Evolutionary conservation across 2,329 filamentous ascomycete genomes (phyloP).

Genomic region (Daldinia sp.): DNA sequence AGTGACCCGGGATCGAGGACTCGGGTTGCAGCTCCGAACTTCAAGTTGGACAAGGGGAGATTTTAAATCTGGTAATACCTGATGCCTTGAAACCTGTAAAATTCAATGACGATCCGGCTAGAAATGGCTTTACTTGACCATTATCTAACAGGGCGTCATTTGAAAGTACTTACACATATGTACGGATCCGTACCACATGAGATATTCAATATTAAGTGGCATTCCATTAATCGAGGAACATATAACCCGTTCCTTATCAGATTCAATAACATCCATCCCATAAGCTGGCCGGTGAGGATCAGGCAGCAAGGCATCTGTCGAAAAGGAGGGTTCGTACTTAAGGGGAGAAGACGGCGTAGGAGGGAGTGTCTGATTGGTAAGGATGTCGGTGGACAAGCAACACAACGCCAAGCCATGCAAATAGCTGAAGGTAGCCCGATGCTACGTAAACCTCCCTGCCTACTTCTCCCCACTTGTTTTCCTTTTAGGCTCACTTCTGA

Average conservation of each 20-base stretch:
- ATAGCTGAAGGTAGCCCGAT: conserved; percentile 37
- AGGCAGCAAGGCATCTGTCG: conserved; percentile 34
- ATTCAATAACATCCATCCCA: conserved; percentile 15
- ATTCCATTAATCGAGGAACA: conserved; percentile 18
- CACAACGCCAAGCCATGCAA: conserved; percentile 35
- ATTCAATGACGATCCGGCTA: conserved; percentile 24
- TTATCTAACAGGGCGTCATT: conserved; percentile 12
- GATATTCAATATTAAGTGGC: conserved; percentile 14
- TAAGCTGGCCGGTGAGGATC: conserved; percentile 44
- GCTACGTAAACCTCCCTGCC: conserved; percentile 31
- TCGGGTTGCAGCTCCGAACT: conserved; percentile 35
- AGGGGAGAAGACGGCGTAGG: conserved; percentile 11
- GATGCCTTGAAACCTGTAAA: conserved; percentile 4
- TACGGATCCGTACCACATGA: background rate
- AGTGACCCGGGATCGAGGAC: conserved; percentile 37
- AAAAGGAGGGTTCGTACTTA: conserved; percentile 19
- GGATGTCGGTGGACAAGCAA: conserved; percentile 18
- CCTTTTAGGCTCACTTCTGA: conserved; percentile 34
- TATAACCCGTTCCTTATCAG: conserved; percentile 23
- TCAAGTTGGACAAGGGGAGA: conserved; percentile 18
- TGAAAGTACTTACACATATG: background rate
- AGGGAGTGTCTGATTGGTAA: conserved; percentile 23
- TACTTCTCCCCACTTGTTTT: conserved; percentile 21
- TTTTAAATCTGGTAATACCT: conserved; percentile 22
- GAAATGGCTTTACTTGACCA: conserved; percentile 30